phyloP scores from a whole-genome alignment of 257 asterid species.

The Leptodermis oblonga region DNA sequence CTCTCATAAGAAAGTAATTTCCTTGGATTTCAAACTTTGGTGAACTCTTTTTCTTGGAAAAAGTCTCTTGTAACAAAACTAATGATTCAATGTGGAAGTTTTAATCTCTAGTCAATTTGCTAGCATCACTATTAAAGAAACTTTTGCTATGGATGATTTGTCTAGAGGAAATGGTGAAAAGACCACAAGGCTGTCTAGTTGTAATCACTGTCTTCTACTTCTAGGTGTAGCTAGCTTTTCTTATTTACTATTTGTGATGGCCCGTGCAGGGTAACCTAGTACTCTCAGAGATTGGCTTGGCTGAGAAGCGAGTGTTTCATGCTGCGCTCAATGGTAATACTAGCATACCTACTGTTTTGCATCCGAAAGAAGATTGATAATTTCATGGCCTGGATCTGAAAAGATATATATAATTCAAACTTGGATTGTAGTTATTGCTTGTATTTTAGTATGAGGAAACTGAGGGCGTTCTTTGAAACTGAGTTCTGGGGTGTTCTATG shows the following conservation, averaged over 20 bases:
- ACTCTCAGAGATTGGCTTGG: slow-evolving; percentile 77
- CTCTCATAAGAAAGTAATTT: not conserved
- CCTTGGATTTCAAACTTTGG: not conserved
- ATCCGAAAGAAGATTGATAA: slow-evolving; percentile 84
- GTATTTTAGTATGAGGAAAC: slow-evolving; percentile 27
- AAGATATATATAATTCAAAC: slow-evolving; percentile 27
- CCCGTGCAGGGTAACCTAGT: slow-evolving; percentile 70
- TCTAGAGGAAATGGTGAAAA: not conserved
- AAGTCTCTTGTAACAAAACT: not conserved
- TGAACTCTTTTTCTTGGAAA: not conserved
- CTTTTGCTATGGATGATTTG: not conserved
- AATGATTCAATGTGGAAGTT: not conserved
- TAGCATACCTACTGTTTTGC: slow-evolving; percentile 76
- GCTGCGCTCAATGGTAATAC: slow-evolving; percentile 93
- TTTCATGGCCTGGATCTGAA: slow-evolving; percentile 48
- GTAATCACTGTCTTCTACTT: not conserved
- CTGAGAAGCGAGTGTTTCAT: slow-evolving; percentile 87
- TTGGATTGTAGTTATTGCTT: slow-evolving; percentile 26
- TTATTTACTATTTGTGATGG: slow-evolving; percentile 10
- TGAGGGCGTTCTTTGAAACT: slow-evolving; percentile 22
- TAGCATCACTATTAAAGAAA: not conserved
- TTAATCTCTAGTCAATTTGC: not conserved
- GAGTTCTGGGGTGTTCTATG: slow-evolving; percentile 17
- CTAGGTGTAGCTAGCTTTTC: not conserved
- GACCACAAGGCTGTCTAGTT: not conserved